These are phyloP conservation scores for Catunica adiposa DNA, from an alignment of 2,329 filamentous ascomycete genomes.

Conservation along the genomic window DNA sequence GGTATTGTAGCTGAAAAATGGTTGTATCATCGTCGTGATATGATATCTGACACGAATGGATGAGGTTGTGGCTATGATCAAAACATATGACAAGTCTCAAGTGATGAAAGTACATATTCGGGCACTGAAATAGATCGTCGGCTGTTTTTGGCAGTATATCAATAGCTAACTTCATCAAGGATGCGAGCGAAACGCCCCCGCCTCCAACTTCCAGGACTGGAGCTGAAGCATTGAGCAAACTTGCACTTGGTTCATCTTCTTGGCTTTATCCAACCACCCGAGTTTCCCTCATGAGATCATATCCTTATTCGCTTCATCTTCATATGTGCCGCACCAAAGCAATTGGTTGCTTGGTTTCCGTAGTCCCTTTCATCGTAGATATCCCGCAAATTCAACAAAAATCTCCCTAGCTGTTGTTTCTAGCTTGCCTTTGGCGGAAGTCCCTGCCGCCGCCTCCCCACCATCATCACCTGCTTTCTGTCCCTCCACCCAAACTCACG, in stretches of 20 bases:
- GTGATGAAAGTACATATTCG: too few relatives aligned
- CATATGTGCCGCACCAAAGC: neutral
- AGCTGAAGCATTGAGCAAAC: neutral
- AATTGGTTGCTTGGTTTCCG: neutral
- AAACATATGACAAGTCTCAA: slow-evolving; percentile 13
- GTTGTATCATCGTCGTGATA: too few relatives aligned
- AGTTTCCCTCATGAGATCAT: neutral
- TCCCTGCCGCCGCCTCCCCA: neutral
- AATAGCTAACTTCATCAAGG: too few relatives aligned
- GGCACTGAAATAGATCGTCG: too few relatives aligned
- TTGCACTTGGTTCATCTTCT: neutral
- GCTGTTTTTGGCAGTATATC: too few relatives aligned
- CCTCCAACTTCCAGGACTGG: neutral
- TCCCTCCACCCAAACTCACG: neutral
- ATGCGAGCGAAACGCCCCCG: neutral
- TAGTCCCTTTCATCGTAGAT: neutral
- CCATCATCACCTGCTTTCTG: neutral
- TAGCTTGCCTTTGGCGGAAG: neutral
- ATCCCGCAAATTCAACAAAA: neutral
- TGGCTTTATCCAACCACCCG: neutral
- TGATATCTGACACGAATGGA: too few relatives aligned
- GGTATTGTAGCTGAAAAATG: too few relatives aligned
- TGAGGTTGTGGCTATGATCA: neutral
- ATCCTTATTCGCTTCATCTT: neutral
- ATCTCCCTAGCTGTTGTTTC: neutral